These are phyloP conservation scores for Rhinocladiella mackenziei DNA, from an alignment of 2,329 filamentous ascomycete genomes.

Conservation along the genomic window DNA sequence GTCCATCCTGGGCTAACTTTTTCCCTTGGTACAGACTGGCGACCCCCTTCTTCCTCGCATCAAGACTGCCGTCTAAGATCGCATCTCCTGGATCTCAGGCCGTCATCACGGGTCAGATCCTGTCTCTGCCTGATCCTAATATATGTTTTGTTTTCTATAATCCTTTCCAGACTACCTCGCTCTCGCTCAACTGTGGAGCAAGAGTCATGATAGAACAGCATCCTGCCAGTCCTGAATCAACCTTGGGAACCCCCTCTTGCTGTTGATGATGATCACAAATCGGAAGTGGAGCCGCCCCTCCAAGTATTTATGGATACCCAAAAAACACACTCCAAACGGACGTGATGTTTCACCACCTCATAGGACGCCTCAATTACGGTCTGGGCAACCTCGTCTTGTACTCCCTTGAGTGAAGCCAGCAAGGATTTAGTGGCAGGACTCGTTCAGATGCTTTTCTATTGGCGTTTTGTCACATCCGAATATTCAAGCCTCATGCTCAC, in stretches of 20 bases:
- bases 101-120: no score
- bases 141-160: no score
- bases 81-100: no score
- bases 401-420: not conserved
- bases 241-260: not conserved
- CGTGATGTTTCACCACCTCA: slow-evolving; percentile 9
- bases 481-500: not conserved
- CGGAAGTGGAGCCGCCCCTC: slow-evolving; percentile 1
- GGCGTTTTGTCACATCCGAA: not conserved
- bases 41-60: no score
- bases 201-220: not conserved
- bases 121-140: no score
- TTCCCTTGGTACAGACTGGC: not conserved
- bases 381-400: slow-evolving; percentile 5
- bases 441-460: not conserved
- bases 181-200: no score
- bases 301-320: not conserved
- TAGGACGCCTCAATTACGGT: slow-evolving; percentile 1
- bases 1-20: not conserved
- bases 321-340: not conserved
- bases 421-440: slow-evolving; percentile 1
- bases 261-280: not conserved
- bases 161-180: no score
- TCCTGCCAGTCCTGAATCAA: not conserved
- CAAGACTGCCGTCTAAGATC: no score